These are phyloP conservation scores for Monilinia polystroma DNA, from an alignment of 2,329 filamentous ascomycete genomes.

Conservation along the genomic window DNA sequence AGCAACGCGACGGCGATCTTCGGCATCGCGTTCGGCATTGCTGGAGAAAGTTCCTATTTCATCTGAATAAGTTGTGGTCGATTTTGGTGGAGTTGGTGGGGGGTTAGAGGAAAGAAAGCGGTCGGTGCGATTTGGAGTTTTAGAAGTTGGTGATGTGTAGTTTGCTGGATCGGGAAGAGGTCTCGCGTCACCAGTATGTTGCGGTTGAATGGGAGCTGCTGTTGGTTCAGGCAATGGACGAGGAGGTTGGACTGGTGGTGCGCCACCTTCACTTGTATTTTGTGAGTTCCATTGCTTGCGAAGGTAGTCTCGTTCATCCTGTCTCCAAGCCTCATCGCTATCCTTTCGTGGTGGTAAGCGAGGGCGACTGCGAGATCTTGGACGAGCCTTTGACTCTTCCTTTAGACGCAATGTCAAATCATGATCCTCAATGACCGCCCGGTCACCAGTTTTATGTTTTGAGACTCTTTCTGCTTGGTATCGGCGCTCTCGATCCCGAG, in stretches of 20 bases:
- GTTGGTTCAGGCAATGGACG: conserved; percentile 39
- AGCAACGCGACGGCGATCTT: conserved; percentile 49
- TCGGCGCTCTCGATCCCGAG: conserved; percentile 63
- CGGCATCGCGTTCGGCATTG: conserved; percentile 50
- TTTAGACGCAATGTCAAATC: conserved; percentile 36
- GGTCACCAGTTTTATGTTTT: conserved; percentile 37
- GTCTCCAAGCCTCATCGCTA: conserved; percentile 48
- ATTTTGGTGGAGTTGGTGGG: conserved; percentile 42
- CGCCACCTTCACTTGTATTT: conserved; percentile 27
- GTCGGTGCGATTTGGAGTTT: conserved; percentile 47
- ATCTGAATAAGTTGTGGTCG: conserved; percentile 44
- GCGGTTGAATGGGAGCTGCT: conserved; percentile 32
- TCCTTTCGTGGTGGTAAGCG: conserved; percentile 34
- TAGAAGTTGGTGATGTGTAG: conserved; percentile 34
- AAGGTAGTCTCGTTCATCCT: conserved; percentile 53
- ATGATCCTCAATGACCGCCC: conserved; percentile 36
- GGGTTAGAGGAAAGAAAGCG: conserved; percentile 50
- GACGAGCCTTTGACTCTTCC: conserved; percentile 35
- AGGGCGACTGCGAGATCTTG: conserved; percentile 36
- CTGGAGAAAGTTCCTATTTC: conserved; percentile 43
- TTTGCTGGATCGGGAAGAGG: conserved; percentile 42
- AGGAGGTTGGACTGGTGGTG: conserved; percentile 34
- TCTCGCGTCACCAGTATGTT: conserved; percentile 41
- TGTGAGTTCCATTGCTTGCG: conserved; percentile 45
- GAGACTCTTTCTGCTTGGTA: conserved; percentile 62